phyloP scores from a whole-genome alignment of 306 rosid species.

The Malus fusca region DNA sequence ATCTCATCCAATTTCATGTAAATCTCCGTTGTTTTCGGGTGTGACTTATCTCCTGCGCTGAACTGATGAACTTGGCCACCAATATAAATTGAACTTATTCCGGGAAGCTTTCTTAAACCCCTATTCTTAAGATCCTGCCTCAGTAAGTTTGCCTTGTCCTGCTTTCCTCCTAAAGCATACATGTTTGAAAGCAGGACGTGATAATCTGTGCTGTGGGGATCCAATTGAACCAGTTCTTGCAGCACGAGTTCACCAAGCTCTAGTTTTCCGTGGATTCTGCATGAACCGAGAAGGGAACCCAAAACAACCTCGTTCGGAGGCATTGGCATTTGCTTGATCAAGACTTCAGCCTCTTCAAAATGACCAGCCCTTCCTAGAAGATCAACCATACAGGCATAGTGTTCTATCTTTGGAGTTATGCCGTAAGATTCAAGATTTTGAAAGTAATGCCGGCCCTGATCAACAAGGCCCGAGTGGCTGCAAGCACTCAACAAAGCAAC shows the following conservation, averaged over 20 bases:
- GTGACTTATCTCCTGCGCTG: conserved; percentile 67
- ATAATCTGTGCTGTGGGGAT: conserved; percentile 52
- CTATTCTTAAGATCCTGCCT: conserved; percentile 43
- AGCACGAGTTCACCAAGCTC: conserved; percentile 49
- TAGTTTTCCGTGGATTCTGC: conserved; percentile 45
- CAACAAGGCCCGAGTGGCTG: conserved; percentile 64
- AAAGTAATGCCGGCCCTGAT: conserved; percentile 49
- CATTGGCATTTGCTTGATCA: conserved; percentile 51
- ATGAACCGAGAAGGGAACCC: conserved; percentile 65
- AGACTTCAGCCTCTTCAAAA: conserved; percentile 45
- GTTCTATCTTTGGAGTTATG: conserved; percentile 46
- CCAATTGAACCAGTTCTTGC: conserved; percentile 42
- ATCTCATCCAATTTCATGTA: conserved; percentile 49
- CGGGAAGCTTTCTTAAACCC: conserved; percentile 61
- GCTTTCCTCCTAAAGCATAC: conserved; percentile 51
- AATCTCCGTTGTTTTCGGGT: conserved; percentile 31
- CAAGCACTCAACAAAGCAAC: conserved; percentile 65
- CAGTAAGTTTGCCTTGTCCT: conserved; percentile 44
- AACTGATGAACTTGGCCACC: conserved; percentile 53
- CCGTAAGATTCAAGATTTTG: conserved; percentile 38
- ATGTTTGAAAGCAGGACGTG: conserved; percentile 64
- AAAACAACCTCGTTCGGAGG: conserved; percentile 65
- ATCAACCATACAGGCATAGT: conserved; percentile 69
- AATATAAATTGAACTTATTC: conserved; percentile 55
- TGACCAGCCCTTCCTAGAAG: conserved; percentile 64